These are phyloP conservation scores for Volvariella surrecta DNA, from an alignment of 1,284 basidiomycete species.

Conservation along the genomic window DNA sequence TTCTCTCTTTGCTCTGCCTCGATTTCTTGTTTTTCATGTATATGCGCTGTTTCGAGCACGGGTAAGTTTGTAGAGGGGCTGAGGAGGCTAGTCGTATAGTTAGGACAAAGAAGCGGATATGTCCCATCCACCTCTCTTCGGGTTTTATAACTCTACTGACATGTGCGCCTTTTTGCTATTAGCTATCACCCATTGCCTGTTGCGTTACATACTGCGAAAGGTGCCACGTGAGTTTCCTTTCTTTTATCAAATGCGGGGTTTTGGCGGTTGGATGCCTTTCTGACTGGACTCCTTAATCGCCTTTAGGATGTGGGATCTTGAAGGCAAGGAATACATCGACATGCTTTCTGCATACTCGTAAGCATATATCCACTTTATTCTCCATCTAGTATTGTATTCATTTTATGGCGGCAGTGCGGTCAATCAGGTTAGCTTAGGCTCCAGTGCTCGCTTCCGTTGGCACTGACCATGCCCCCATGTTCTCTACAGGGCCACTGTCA, in stretches of 20 bases:
- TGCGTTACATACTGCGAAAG: conserved; percentile 86
- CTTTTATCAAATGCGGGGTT: neutral
- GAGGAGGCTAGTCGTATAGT: conserved; percentile 5
- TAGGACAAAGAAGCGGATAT: neutral
- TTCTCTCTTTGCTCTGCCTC: neutral
- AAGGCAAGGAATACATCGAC: conserved; percentile 89
- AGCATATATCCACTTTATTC: conserved; percentile 22
- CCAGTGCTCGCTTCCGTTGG: neutral
- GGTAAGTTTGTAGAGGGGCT: too few relatives aligned
- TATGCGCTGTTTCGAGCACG: too few relatives aligned
- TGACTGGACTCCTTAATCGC: conserved; percentile 10
- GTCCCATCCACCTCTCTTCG: conserved; percentile 10
- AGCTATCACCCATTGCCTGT: conserved; percentile 96
- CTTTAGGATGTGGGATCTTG: conserved; percentile 88
- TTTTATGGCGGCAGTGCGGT: conserved; percentile 50
- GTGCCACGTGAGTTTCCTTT: conserved; percentile 63
- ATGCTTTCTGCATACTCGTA: conserved; percentile 98
- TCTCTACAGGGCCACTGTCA: conserved; percentile 90
- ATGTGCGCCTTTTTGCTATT: conserved; percentile 33
- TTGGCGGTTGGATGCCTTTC: conserved; percentile 11
- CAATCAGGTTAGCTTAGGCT: conserved; percentile 56
- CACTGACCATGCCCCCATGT: conserved; percentile 6
- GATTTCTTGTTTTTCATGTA: too few relatives aligned
- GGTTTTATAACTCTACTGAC: conserved; percentile 16
- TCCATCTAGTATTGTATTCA: conserved; percentile 3